Percentiles rank a stretch among this genome's conserved stretches.
These are phyloP conservation scores for Colletotrichum sp. DNA, from an alignment of 2,329 filamentous ascomycete genomes.

Conservation along the genomic window DNA sequence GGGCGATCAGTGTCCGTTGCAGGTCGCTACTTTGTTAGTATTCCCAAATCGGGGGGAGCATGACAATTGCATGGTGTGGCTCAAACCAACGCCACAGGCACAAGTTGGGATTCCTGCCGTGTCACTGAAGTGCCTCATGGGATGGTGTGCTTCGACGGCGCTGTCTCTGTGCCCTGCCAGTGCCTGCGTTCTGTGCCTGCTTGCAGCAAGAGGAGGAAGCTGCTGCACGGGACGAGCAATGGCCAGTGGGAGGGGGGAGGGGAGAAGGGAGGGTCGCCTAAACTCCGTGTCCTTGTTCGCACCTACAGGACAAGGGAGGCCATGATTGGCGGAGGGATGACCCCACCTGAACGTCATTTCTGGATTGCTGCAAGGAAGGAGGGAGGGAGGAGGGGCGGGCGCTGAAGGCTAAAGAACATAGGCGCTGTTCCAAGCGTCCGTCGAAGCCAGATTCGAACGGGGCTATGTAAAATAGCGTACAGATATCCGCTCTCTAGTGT, in stretches of 20 bases:
- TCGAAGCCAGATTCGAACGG: not conserved
- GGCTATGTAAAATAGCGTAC: not conserved
- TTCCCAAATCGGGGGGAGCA: not conserved
- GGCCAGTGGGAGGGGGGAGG: not conserved
- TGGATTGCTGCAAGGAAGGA: constrained; percentile 13
- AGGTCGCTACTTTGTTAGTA: not conserved
- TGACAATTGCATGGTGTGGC: not conserved
- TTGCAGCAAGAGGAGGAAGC: not conserved
- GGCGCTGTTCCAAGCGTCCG: not conserved
- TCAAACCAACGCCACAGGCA: constrained; percentile 8
- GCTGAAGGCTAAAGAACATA: not conserved
- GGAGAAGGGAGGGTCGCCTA: not conserved
- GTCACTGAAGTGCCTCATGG: not conserved
- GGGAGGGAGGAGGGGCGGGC: not conserved
- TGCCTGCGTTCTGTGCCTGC: not conserved
- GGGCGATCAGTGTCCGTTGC: not conserved
- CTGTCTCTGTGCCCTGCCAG: not conserved
- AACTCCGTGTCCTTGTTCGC: not conserved
- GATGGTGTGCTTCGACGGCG: not conserved
- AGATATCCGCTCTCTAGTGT: not conserved
- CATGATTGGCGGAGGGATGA: not conserved
- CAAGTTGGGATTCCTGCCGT: not conserved
- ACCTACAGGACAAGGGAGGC: not conserved
- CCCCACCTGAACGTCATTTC: constrained; percentile 15
- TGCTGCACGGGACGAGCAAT: not conserved